Evolutionary conservation across 805 yeast genomes (phyloP), one percentile per base, ranked within the genome.

Genomic region (Yarrowia sp.): DNA sequence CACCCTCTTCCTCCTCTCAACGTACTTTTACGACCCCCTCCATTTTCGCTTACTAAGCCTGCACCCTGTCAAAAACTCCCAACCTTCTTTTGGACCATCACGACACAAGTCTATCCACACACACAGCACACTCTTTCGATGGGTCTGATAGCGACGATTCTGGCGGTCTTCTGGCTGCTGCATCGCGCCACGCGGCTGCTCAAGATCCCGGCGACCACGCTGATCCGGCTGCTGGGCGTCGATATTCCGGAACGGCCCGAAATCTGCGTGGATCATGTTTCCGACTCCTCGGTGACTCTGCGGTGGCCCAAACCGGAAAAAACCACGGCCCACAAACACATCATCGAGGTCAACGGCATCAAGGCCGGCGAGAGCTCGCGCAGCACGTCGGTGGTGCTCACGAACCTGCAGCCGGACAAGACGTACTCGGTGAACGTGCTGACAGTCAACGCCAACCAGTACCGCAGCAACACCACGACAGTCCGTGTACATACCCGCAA

Each of bases 271-370:
- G 79, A 76, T 58, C 68, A 72, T 14, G 71, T 77, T 42, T 69
- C 77, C 1, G 69, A 74, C 44, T 71, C 72, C 38, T 70, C 75
- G 7, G 73, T 77, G 8, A 68, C 75, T 8, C 68, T 77, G 46
- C 79, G 77, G 67, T 77, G 80, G 80, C 67, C 75, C 44, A 71
- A 72, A 17, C 76, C 80, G 9, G 77, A 74, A 34, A 68, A 73
- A n/a, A 73, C 74, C 46, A 69, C 71, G 20, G 67, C 72, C n/a
- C 65, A 71, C 40, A 74, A 73, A 65, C 75, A 77, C 69, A 71
- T 76, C 42, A 68, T 77, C n/a, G 76, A 77, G 68, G 75, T 76
- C 61, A 74, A 77, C 64, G 77, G 77, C 20, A 70, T 70, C 46
- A 76, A 72, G 66, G 80, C 77, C 50, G 73, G 74, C 36, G 81